These are phyloP conservation scores for Echinosophora koreensis DNA, from an alignment of 306 rosid genomes.

Conservation along the genomic window DNA sequence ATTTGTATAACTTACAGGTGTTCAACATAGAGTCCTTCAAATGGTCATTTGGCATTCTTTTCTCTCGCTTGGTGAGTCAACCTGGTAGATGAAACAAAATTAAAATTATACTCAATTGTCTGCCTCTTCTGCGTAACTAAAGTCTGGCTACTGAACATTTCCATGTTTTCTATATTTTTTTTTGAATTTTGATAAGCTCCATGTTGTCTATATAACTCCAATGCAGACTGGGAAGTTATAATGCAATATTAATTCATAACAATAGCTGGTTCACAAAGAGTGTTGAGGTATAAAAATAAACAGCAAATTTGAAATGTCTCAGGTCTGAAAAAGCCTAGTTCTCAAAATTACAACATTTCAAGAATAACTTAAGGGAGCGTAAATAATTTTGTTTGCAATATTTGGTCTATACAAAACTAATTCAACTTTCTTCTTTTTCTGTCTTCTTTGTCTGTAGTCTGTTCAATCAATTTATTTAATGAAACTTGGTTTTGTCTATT, in stretches of 20 bases:
- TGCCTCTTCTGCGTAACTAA: constrained; percentile 20
- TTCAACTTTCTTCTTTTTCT: background rate
- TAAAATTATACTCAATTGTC: constrained; percentile 2
- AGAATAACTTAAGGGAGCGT: constrained; percentile 13
- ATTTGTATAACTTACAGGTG: constrained; percentile 67
- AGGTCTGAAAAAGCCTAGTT: background rate
- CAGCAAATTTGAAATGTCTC: constrained; percentile 3
- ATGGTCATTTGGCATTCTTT: constrained; percentile 98
- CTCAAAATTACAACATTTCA: background rate
- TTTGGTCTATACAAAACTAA: constrained; percentile 8
- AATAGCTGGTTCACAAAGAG: constrained; percentile 17
- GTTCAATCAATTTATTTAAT: background rate
- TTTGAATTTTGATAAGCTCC: too few relatives aligned
- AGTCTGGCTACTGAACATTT: constrained; percentile 1
- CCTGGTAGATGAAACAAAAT: constrained; percentile 26
- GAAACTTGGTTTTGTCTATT: constrained; percentile 37
- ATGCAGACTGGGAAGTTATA: background rate
- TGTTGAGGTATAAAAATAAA: constrained; percentile 21
- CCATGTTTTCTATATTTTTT: background rate
- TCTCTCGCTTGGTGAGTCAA: constrained; percentile 93
- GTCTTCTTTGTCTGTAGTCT: constrained; percentile 15
- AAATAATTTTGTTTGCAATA: constrained; percentile 21
- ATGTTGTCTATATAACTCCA: background rate
- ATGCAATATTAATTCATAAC: constrained; percentile 12
- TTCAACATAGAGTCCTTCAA: constrained; percentile 90